Conservation (phyloP, 495 filamentous ascomycete species). For the Trichoderma reesei region DNA sequence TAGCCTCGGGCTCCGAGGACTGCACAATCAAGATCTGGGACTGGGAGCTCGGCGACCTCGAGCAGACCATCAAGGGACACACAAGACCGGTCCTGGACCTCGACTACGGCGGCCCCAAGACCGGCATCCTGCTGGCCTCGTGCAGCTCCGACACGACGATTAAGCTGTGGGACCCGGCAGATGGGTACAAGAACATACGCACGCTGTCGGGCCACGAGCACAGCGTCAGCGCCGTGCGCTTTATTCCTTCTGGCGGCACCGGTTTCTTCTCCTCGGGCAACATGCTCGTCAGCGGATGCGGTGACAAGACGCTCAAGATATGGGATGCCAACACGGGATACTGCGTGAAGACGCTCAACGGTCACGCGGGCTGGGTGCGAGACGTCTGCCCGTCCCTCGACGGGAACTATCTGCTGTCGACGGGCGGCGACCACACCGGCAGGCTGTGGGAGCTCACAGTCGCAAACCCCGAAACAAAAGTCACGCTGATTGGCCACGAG, state of each 20-base stretch:
- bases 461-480: constrained; percentile 60
- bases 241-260: constrained; percentile 71
- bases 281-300: constrained; percentile 67
- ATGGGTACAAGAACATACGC: constrained; percentile 92
- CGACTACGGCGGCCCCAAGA: constrained; percentile 84
- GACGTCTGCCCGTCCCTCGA: constrained; percentile 76
- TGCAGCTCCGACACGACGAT: constrained; percentile 88
- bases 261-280: constrained; percentile 57
- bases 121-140: constrained; percentile 76
- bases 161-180: constrained; percentile 90
- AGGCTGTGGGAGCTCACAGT: constrained; percentile 79
- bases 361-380: constrained; percentile 83
- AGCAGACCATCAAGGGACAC: constrained; percentile 86
- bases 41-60: constrained; percentile 90
- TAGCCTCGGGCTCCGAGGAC: constrained; percentile 88
- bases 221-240: constrained; percentile 76
- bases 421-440: constrained; percentile 69
- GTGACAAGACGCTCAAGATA: constrained; percentile 76
- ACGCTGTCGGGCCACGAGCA: constrained; percentile 93
- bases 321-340: constrained; percentile 94
- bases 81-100: constrained; percentile 83
- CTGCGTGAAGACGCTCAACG: constrained; percentile 74
- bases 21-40: constrained; percentile 94
- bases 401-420: constrained; percentile 71
- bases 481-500: constrained; percentile 80